Evolutionary conservation across 352 stramenopile species (phyloP).

Genomic region (Phytophthora pseudosyringae): DNA sequence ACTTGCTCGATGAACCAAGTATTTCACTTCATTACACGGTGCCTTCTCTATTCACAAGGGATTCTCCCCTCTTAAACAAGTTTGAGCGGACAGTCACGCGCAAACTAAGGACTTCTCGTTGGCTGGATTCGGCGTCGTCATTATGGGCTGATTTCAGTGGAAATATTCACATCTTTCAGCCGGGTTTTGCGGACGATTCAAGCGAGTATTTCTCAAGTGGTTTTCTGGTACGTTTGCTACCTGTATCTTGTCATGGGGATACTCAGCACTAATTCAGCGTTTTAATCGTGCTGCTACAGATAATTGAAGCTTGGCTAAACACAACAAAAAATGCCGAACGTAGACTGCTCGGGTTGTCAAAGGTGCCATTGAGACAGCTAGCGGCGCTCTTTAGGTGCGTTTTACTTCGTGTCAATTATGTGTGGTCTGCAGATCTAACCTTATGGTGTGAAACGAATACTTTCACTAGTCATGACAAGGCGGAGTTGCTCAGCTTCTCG

Average conservation of each 20-base stretch:
- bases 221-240: slow-evolving; percentile 37
- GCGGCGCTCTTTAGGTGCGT: slow-evolving; percentile 37
- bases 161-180: slow-evolving; percentile 41
- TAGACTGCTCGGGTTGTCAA: slow-evolving; percentile 45
- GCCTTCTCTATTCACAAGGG: slow-evolving; percentile 30
- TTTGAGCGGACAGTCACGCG: slow-evolving; percentile 37
- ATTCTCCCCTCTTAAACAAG: neutral
- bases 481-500: neutral
- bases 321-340: slow-evolving; percentile 6
- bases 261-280: neutral
- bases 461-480: neutral
- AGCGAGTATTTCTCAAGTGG: slow-evolving; percentile 28
- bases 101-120: slow-evolving; percentile 27
- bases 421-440: neutral
- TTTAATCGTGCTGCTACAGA: slow-evolving; percentile 24
- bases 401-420: neutral
- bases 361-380: slow-evolving; percentile 37
- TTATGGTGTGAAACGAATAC: neutral
- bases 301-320: slow-evolving; percentile 51
- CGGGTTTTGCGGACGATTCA: slow-evolving; percentile 25
- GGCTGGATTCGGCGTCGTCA: neutral
- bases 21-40: slow-evolving; percentile 37
- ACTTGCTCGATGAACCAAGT: neutral
- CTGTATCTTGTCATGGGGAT: neutral
- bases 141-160: slow-evolving; percentile 24